These are phyloP conservation scores for Tuber umbilicatum DNA, from an alignment of 495 filamentous ascomycete species.

Conservation along the genomic window DNA sequence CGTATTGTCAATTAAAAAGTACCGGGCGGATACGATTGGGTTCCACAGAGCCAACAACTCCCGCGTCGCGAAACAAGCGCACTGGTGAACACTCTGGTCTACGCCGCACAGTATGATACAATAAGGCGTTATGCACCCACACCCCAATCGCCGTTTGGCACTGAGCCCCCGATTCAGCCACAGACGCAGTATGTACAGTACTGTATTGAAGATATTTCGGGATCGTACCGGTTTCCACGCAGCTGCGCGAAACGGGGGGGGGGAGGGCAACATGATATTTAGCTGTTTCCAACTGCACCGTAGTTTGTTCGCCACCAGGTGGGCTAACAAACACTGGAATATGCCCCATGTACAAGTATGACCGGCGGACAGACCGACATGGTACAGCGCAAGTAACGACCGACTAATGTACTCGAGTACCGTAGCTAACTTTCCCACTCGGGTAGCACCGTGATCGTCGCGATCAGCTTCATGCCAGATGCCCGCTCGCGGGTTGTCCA, in stretches of 20 bases:
- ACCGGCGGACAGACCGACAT: not conserved
- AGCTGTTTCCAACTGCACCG: not conserved
- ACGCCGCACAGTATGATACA: conserved; percentile 1
- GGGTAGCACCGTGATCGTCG: not conserved
- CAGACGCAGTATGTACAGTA: not conserved
- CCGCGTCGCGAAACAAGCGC: not conserved
- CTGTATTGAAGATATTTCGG: not conserved
- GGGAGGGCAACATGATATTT: not conserved
- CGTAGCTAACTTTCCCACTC: too few relatives aligned
- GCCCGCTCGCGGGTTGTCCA: not conserved
- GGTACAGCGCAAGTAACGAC: too few relatives aligned
- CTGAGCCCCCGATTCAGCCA: not conserved
- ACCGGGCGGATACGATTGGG: not conserved
- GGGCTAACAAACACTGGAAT: not conserved
- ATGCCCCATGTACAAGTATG: not conserved
- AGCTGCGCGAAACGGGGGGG: not conserved
- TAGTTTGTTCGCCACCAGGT: not conserved
- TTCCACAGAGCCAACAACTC: not conserved
- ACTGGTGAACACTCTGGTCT: not conserved
- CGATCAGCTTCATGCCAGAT: not conserved
- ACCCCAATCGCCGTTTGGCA: not conserved
- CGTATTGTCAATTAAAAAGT: not conserved
- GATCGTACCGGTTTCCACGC: not conserved
- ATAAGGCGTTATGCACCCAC: not conserved
- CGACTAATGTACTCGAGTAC: too few relatives aligned